phyloP scores from a whole-genome alignment of 139 green algal genomes.

The Chlamydomonas applanata region DNA sequence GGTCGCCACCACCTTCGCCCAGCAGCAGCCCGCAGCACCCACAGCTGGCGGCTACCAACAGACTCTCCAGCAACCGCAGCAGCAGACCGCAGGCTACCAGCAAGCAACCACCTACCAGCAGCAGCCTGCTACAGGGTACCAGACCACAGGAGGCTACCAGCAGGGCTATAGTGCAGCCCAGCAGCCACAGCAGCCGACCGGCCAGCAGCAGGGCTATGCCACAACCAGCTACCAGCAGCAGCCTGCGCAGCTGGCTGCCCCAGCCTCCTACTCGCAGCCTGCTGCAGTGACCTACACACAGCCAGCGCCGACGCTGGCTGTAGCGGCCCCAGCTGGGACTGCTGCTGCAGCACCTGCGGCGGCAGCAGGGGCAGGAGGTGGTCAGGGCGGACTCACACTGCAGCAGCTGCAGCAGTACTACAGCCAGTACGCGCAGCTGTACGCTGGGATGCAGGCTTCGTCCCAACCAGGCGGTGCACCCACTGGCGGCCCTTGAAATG shows the following conservation, averaged over 20 bases:
- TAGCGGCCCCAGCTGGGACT: neutral
- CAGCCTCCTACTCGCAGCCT: neutral
- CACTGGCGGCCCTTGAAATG: no score
- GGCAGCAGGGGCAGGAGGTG: no score
- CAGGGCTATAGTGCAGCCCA: neutral
- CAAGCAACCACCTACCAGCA: neutral
- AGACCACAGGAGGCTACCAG: no score
- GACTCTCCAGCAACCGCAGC: no score
- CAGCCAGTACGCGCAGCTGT: conserved; percentile 14
- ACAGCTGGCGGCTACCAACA: no score
- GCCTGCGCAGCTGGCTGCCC: neutral
- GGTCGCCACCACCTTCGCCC: no score
- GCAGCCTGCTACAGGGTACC: no score
- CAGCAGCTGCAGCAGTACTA: conserved; percentile 24
- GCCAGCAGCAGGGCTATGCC: no score
- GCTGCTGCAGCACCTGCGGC: neutral
- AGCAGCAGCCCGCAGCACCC: no score
- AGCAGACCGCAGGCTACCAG: neutral
- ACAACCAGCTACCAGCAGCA: neutral
- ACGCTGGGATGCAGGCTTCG: neutral
- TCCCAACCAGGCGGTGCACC: no score
- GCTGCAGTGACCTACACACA: neutral
- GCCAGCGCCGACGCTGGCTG: neutral
- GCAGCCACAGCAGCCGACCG: neutral
- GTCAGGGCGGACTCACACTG: neutral